Base-by-base conservation (phyloP, 768 basidiomycete genomes). In the Auriscalpium vulgare region DNA sequence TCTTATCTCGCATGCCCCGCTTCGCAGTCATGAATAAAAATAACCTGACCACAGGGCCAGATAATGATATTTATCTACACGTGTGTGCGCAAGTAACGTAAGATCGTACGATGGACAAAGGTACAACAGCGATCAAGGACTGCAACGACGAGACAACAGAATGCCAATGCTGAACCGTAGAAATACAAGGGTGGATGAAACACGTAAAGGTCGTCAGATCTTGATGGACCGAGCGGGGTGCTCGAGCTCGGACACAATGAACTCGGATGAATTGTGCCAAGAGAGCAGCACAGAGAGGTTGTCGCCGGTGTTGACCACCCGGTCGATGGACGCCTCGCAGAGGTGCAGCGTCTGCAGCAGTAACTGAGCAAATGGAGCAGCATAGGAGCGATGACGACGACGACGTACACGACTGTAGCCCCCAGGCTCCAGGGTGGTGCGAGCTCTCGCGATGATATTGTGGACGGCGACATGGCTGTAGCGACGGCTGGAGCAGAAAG, bases 381-480 rank as follows among this genome's bases (percentile, higher is more conserved):
- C 44, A 51, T 37, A 16, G 23, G 47, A 50, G 36, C 44, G 47
- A 21, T 6, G 2, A 44, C 4, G 37, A 8, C 19, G 10, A 35
- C 45, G n/a, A 56, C 80, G 60, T 64, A 82, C 80, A 62, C 78
- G 71, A 55, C 75, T 74, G 59, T 82, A 82, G 37, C 81, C 80
- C 13, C 80, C 82, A 1, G 79, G 75, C 58, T 82, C 78, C 14
- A 89, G 72, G 16, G 80, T 72, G 17, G 82, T 80, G 47, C 83
- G 83, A 63, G 85, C 83, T 56, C 78, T 78, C 16, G 89, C 75
- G 65, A 91, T 88, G 9, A 81, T 79, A 65, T 91, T 91, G 68
- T 91, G 90, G 54, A 91, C 88, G 10, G 83, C 81, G 59, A 91
- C 88, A 63, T 87, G 83, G 0, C 85, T 80, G 64, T 91, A 91